Percentiles rank a stretch among this genome's conserved stretches.
Conservation (phyloP, 1,284 basidiomycete species). For the Puccinia novopanici region DNA sequence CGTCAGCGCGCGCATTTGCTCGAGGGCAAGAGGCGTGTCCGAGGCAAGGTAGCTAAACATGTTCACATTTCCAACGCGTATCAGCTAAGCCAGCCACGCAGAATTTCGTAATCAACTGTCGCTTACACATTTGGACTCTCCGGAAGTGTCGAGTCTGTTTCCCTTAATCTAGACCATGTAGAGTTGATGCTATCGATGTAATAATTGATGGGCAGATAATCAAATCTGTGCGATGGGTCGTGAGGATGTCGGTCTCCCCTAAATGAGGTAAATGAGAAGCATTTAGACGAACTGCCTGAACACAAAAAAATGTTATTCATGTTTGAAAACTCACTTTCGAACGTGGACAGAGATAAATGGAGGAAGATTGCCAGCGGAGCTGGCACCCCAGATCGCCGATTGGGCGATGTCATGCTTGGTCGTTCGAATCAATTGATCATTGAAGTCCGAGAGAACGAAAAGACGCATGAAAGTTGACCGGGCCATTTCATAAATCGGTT, state of each 20-base stretch:
- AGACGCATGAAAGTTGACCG: conserved; percentile 14
- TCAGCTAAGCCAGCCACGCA: background rate
- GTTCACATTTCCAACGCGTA: too few species aligned
- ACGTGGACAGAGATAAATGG: conserved; percentile 48
- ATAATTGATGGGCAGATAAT: conserved; percentile 42
- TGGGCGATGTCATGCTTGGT: conserved; percentile 42
- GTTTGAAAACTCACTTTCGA: conserved; percentile 45
- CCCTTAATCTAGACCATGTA: conserved; percentile 34
- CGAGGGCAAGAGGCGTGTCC: conserved; percentile 37
- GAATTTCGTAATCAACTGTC: background rate
- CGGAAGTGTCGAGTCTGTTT: conserved; percentile 24
- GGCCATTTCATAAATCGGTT: conserved; percentile 45
- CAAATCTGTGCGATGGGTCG: conserved; percentile 37
- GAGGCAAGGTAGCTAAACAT: conserved; percentile 47
- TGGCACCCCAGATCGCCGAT: conserved; percentile 25
- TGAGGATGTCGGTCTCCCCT: conserved; percentile 50
- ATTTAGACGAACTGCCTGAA: background rate
- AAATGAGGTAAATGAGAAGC: background rate
- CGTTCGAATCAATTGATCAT: conserved; percentile 28
- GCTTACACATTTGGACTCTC: conserved; percentile 43
- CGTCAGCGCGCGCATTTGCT: conserved; percentile 16
- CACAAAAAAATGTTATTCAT: background rate
- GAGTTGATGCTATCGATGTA: conserved; percentile 45
- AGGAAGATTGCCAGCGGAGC: conserved; percentile 12
- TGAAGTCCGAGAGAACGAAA: conserved; percentile 12